Conservation (phyloP, 2,329 filamentous ascomycete species). For the Trichoderma atrobrunneum region DNA sequence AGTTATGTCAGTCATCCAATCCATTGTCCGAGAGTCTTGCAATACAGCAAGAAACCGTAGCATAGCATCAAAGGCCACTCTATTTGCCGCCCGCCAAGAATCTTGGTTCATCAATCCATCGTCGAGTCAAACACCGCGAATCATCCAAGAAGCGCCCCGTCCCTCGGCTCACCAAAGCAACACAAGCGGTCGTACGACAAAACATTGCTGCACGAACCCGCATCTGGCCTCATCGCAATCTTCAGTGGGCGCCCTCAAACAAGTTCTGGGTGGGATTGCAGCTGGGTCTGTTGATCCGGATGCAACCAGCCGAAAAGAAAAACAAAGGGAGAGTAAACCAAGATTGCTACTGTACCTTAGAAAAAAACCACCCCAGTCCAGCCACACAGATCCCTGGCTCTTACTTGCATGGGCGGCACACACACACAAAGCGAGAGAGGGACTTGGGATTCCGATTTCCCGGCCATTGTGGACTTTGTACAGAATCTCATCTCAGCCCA, state of each 20-base stretch:
- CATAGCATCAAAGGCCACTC: background rate
- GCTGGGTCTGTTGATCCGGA: slow-evolving; percentile 13
- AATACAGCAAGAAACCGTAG: background rate
- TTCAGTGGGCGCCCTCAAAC: slow-evolving; percentile 5
- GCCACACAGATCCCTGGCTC: background rate
- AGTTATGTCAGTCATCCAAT: background rate
- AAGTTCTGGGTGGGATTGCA: background rate
- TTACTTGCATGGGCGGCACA: background rate
- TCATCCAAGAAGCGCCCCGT: background rate
- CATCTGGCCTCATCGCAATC: background rate
- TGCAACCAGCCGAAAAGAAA: background rate
- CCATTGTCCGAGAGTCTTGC: background rate
- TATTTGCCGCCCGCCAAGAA: slow-evolving; percentile 3
- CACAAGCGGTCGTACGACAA: background rate
- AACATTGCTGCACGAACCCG: background rate
- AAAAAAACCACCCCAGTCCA: background rate
- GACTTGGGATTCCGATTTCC: background rate
- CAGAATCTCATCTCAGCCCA: slow-evolving; percentile 1
- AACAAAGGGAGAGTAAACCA: background rate
- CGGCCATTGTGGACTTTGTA: background rate
- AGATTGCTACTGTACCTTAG: background rate
- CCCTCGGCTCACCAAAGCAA: background rate
- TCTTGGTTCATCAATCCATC: background rate
- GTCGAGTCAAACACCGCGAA: background rate
- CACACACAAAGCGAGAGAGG: background rate